Conservation (phyloP, 495 filamentous ascomycete species). For the Penicillium robsamsonii region DNA sequence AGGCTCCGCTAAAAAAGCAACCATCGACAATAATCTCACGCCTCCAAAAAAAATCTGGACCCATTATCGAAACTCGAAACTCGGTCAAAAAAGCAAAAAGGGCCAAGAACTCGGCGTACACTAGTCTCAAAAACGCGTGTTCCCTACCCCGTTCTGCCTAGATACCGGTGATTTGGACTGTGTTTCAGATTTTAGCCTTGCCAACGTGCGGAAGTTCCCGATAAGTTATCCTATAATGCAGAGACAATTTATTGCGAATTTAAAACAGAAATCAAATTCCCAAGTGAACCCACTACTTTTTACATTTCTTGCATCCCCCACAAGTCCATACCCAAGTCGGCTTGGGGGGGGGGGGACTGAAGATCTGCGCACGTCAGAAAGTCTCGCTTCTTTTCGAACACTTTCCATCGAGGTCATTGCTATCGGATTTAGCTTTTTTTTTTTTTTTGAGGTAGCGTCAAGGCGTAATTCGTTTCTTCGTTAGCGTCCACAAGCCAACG, state of each 20-base stretch:
- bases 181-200: slow-evolving; percentile 42
- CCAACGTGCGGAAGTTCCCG: slow-evolving; percentile 26
- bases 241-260: slow-evolving; percentile 5
- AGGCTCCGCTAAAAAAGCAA: slow-evolving; percentile 6
- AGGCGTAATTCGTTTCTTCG: neutral
- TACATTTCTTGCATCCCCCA: slow-evolving; percentile 1
- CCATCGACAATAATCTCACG: slow-evolving; percentile 11
- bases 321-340: neutral
- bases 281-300: neutral
- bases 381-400: neutral
- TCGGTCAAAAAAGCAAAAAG: neutral
- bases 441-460: neutral
- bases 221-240: slow-evolving; percentile 6
- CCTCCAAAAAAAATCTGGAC: neutral
- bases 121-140: slow-evolving; percentile 30
- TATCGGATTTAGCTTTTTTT: slow-evolving; percentile 4
- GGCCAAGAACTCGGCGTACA: slow-evolving; percentile 11
- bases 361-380: slow-evolving; percentile 11
- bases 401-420: slow-evolving; percentile 3
- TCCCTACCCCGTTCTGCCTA: slow-evolving; percentile 9
- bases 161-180: slow-evolving; percentile 14
- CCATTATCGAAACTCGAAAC: slow-evolving; percentile 7
- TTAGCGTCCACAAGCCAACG: neutral
- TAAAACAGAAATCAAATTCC: neutral
- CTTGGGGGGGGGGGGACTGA: neutral